phyloP scores from a whole-genome alignment of 1,284 basidiomycete species.

The Agaricales sp. region DNA sequence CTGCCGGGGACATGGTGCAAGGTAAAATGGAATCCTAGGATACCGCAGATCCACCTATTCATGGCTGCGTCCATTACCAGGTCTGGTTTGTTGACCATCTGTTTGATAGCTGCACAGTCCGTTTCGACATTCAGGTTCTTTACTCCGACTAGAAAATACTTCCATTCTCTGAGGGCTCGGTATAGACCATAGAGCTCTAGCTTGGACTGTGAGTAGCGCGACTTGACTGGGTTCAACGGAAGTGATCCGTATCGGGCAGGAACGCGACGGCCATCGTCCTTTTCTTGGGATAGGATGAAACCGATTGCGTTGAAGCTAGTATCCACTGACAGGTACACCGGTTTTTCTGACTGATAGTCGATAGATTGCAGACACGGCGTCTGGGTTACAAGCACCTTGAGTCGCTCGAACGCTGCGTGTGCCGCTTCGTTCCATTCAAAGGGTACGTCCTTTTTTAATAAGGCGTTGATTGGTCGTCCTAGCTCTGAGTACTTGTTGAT shows the following conservation, averaged over 20 bases:
- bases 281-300: not conserved
- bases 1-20: not conserved
- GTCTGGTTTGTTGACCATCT: slow-evolving; percentile 14
- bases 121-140: slow-evolving; percentile 7
- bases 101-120: slow-evolving; percentile 13
- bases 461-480: slow-evolving; percentile 4
- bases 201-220: not conserved
- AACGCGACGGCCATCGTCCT: not conserved
- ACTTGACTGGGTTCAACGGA: not conserved
- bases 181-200: not conserved
- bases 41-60: slow-evolving; percentile 11
- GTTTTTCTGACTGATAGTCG: not conserved
- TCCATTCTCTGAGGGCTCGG: not conserved
- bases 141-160: not conserved
- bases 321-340: not conserved
- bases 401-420: not conserved
- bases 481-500: slow-evolving; percentile 9
- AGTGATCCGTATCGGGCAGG: not conserved
- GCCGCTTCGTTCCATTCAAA: not conserved
- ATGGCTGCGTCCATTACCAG: slow-evolving; percentile 12
- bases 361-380: not conserved
- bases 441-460: not conserved
- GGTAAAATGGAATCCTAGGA: not conserved
- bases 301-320: not conserved
- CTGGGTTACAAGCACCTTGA: not conserved